These are phyloP conservation scores for Euphorbia lathyris DNA, from an alignment of 345 rosid species.

Conservation along the genomic window DNA sequence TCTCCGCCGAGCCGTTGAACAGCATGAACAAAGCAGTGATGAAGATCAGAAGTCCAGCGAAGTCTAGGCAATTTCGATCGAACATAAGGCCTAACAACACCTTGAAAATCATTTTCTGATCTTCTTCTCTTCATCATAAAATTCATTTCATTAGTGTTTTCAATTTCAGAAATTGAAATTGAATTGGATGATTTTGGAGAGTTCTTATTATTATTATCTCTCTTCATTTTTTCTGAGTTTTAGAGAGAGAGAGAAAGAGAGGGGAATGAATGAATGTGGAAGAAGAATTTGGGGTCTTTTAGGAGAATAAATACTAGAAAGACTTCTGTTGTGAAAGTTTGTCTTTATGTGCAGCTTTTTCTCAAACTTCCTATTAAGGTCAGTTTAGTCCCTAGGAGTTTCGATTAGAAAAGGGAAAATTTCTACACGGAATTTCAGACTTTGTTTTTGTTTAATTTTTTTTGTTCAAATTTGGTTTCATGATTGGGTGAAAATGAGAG, in stretches of 20 bases:
- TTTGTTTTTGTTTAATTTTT: neutral
- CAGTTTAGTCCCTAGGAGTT: conserved; percentile 38
- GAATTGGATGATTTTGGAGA: conserved; percentile 8
- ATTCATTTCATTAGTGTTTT: conserved; percentile 6
- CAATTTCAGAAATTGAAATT: conserved; percentile 19
- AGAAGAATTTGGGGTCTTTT: neutral
- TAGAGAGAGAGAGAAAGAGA: conserved; percentile 2
- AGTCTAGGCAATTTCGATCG: conserved; percentile 60
- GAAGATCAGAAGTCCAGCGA: conserved; percentile 66
- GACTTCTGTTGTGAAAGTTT: conserved; percentile 34
- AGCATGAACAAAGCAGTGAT: conserved; percentile 57
- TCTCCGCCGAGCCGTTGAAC: conserved; percentile 65
- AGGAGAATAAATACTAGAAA: conserved; percentile 38
- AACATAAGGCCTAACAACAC: conserved; percentile 42
- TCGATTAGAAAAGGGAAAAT: conserved; percentile 40
- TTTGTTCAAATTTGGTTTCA: conserved; percentile 26
- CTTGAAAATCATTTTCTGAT: neutral
- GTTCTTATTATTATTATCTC: neutral
- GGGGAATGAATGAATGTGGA: too few species aligned
- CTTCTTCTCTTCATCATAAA: neutral
- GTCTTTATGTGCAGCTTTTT: conserved; percentile 46
- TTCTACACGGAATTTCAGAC: conserved; percentile 32
- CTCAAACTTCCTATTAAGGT: conserved; percentile 11
- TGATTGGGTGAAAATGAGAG: conserved; percentile 31
- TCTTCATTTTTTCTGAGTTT: conserved; percentile 23